These are phyloP conservation scores for Tilletia caries DNA, from an alignment of 1,284 basidiomycete species.

Conservation along the genomic window DNA sequence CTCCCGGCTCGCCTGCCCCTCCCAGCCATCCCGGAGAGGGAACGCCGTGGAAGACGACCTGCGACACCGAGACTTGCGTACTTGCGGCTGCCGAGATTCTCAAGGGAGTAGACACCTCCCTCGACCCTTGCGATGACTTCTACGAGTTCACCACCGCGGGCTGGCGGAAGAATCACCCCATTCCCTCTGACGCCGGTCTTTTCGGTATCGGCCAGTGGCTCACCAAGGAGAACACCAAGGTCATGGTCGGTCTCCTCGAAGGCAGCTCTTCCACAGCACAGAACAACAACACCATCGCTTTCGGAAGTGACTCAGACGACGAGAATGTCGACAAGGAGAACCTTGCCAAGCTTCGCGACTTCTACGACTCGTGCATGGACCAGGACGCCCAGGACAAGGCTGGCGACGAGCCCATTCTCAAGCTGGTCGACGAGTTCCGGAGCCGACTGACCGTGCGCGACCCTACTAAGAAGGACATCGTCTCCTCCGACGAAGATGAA, in stretches of 20 bases:
- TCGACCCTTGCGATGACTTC: constrained; percentile 93
- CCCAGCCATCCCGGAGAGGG: constrained; percentile 17
- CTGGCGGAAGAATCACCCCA: constrained; percentile 42
- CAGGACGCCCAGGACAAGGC: constrained; percentile 59
- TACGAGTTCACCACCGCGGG: constrained; percentile 70
- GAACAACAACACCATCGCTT: background rate
- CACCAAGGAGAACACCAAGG: constrained; percentile 32
- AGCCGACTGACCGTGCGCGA: constrained; percentile 25
- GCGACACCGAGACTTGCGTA: constrained; percentile 77
- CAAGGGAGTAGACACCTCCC: constrained; percentile 71
- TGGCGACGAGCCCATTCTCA: constrained; percentile 57
- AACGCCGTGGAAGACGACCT: constrained; percentile 55
- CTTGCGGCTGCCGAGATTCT: constrained; percentile 77
- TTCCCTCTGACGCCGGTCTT: constrained; percentile 56
- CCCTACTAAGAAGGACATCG: constrained; percentile 56
- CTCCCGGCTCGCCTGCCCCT: constrained; percentile 20
- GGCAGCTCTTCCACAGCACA: constrained; percentile 21
- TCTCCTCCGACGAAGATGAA: constrained; percentile 51
- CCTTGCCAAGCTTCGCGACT: constrained; percentile 71
- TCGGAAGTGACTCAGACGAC: constrained; percentile 12
- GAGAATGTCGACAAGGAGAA: constrained; percentile 63
- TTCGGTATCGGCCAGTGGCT: constrained; percentile 54
- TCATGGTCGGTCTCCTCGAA: constrained; percentile 56
- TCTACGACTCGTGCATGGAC: constrained; percentile 81
- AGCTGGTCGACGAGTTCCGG: constrained; percentile 55